Evolutionary conservation across 306 rosid species (phyloP), one percentile per base, ranked within the genome.

Genomic region (Clitoria ternatea): DNA sequence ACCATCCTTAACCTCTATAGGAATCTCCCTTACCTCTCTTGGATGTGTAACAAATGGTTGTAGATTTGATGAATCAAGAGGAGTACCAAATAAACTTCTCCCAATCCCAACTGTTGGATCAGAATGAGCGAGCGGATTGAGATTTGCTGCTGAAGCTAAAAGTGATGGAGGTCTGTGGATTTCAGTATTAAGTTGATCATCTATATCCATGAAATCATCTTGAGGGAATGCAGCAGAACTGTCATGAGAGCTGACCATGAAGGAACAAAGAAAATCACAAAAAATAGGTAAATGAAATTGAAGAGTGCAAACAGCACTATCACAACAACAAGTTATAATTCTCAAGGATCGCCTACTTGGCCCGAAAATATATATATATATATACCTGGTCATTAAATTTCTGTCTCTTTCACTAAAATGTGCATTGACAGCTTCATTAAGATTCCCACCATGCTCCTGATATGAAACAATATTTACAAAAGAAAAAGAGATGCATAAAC

Each of bases 191-290:
- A 35, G 79, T 2, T 80, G 84, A 77, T 84, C 84, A 45, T 93
- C 97, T 37, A 90, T 60, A 72, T 93, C 96, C 98, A 93, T 93
- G 68, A 81, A 80, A 85, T 88, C 96, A 62, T 85, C 85, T 81
- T 84, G 82, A 13, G 83, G 83, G 77, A 72, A 77, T 61, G 80
- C 66, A 7, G 81, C 77, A 32, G 90, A 74, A 39, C 83, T 50
- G 42, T 57, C 77, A 36, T 11, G 87, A 11, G 69, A 42, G 17
- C 93, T 90, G 88, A 60, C 45, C 69, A 77, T 7, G 66, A 63
- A 76, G 64, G 61, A 30, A 73, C 5, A 48, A 70, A 40, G 37
- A 83, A 73, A 37, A 42, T 61, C 4, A 54, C 44, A 67, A 53
- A n/a, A 56, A n/a, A n/a, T n/a, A n/a, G n/a, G n/a, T n/a, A n/a